Conservation (phyloP, 441 rosid genomes). For the Macaranga tanarius region DNA sequence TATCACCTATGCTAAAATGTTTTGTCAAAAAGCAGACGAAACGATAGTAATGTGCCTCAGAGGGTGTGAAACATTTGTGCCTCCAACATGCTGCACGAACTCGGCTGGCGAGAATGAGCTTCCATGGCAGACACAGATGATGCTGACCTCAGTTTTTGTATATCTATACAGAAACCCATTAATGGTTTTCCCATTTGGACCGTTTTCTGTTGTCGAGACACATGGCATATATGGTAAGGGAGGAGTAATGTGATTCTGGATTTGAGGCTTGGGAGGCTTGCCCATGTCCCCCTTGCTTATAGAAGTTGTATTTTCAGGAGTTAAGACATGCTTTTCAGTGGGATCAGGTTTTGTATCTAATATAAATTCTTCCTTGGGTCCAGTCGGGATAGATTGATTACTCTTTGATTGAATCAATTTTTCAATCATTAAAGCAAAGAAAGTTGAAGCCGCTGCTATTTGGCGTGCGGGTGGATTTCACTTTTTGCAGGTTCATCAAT, state of each 20-base stretch:
- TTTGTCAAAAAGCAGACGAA: slow-evolving; percentile 44
- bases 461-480: too few relatives aligned
- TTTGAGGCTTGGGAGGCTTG: slow-evolving; percentile 46
- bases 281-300: slow-evolving; percentile 8
- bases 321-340: slow-evolving; percentile 1
- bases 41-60: slow-evolving; percentile 67
- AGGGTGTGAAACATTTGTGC: slow-evolving; percentile 68
- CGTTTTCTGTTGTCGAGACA: slow-evolving; percentile 75
- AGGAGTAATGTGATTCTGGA: slow-evolving; percentile 16
- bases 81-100: slow-evolving; percentile 88
- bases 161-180: slow-evolving; percentile 75
- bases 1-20: neutral
- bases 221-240: slow-evolving; percentile 64
- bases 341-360: neutral
- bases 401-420: slow-evolving; percentile 14
- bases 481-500: too few relatives aligned
- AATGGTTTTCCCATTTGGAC: slow-evolving; percentile 61
- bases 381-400: neutral
- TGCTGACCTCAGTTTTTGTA: slow-evolving; percentile 69
- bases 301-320: neutral
- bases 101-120: slow-evolving; percentile 74
- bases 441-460: too few relatives aligned
- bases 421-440: too few relatives aligned
- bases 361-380: slow-evolving; percentile 13
- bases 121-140: slow-evolving; percentile 87